phyloP scores from a whole-genome alignment of 2,329 filamentous ascomycete species.

The Fusarium papillatum region DNA sequence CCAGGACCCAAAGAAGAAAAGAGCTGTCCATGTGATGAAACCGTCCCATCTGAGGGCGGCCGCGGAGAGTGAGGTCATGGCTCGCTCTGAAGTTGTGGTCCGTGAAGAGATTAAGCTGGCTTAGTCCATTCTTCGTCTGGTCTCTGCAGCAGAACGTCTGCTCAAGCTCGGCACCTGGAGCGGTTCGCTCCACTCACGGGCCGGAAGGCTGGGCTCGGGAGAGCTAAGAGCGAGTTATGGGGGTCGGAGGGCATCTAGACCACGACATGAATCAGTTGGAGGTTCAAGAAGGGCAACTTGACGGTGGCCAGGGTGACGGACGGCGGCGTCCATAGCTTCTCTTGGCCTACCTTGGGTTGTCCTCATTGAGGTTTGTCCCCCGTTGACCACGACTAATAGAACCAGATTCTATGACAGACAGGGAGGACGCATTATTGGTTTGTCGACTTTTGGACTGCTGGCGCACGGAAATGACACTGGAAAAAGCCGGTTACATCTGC shows the following conservation, averaged over 20 bases:
- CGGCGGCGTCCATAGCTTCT: constrained; percentile 14
- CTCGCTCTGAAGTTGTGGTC: neutral
- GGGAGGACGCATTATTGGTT: neutral
- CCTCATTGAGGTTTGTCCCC: neutral
- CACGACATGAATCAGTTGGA: constrained; percentile 27
- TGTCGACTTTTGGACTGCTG: neutral
- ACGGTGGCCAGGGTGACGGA: constrained; percentile 3
- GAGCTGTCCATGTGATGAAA: constrained; percentile 22
- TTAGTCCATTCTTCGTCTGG: constrained; percentile 3
- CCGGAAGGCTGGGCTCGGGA: constrained; percentile 37
- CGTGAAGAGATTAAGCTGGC: constrained; percentile 10
- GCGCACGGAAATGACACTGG: constrained; percentile 8
- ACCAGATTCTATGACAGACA: neutral
- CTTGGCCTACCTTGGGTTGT: constrained; percentile 10
- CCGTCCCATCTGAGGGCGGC: constrained; percentile 3
- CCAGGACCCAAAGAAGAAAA: constrained; percentile 37
- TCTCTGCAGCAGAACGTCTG: constrained; percentile 7
- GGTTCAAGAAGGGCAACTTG: constrained; percentile 17
- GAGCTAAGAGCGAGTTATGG: constrained; percentile 23
- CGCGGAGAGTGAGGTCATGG: constrained; percentile 1
- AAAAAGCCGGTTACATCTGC: neutral
- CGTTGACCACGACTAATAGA: neutral
- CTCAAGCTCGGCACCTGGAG: constrained; percentile 22
- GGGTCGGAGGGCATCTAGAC: constrained; percentile 24
- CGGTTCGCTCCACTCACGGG: constrained; percentile 29